These are phyloP conservation scores for Leucoagaricus sp. DNA, from an alignment of 1,284 basidiomycete genomes.

Conservation along the genomic window DNA sequence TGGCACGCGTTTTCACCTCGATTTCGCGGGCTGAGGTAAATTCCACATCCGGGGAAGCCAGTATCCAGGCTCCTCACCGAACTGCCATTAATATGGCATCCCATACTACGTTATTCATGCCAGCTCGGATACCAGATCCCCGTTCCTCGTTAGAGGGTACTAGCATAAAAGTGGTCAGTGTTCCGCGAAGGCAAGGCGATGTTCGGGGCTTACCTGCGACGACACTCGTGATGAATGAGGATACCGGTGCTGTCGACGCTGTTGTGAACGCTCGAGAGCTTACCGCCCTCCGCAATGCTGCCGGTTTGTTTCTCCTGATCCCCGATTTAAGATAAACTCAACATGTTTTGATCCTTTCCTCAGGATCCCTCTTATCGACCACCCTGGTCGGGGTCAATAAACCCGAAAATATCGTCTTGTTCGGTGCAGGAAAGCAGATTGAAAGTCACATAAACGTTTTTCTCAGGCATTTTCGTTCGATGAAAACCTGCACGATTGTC, in stretches of 20 bases:
- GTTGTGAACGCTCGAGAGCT: slow-evolving; percentile 76
- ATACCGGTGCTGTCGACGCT: slow-evolving; percentile 64
- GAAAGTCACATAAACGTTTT: slow-evolving; percentile 67
- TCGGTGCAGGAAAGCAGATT: slow-evolving; percentile 78
- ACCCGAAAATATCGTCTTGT: slow-evolving; percentile 59
- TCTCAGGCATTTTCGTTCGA: slow-evolving; percentile 55
- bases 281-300: slow-evolving; percentile 81
- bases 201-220: slow-evolving; percentile 69
- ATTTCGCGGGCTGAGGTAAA: slow-evolving; percentile 27
- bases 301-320: slow-evolving; percentile 48
- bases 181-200: slow-evolving; percentile 49
- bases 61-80: slow-evolving; percentile 49
- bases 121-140: slow-evolving; percentile 36
- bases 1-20: slow-evolving; percentile 53
- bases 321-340: background rate
- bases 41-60: slow-evolving; percentile 10
- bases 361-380: slow-evolving; percentile 75
- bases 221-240: slow-evolving; percentile 76
- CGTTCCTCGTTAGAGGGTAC: slow-evolving; percentile 29
- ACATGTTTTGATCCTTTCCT: background rate
- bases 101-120: slow-evolving; percentile 72
- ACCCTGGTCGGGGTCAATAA: slow-evolving; percentile 45
- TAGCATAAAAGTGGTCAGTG: slow-evolving; percentile 73
- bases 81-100: slow-evolving; percentile 45
- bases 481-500: slow-evolving; percentile 60